These are phyloP conservation scores for Meyerozyma sp. DNA, from an alignment of 1,139 yeast genomes.

Conservation along the genomic window DNA sequence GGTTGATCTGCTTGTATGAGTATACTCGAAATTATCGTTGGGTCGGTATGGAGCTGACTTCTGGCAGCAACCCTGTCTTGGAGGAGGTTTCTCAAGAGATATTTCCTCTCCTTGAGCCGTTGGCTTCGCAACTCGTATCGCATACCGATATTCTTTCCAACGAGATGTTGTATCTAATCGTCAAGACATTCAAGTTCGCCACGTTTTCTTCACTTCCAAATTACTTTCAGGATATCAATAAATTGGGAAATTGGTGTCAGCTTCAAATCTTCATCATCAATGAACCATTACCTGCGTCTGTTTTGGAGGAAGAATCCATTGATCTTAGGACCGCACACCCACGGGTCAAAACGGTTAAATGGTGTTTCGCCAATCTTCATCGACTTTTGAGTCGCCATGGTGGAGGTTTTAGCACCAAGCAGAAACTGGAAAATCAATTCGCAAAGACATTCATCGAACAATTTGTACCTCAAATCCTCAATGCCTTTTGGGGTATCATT, in stretches of 20 bases:
- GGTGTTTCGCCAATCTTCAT: slow-evolving; percentile 69
- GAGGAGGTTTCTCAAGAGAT: slow-evolving; percentile 42
- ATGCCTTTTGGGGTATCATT: slow-evolving; percentile 54
- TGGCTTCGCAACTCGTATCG: slow-evolving; percentile 36
- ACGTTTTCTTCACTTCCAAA: slow-evolving; percentile 54
- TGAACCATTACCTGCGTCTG: slow-evolving; percentile 34
- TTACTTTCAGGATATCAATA: slow-evolving; percentile 47
- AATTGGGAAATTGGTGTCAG: slow-evolving; percentile 61
- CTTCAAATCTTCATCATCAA: slow-evolving; percentile 50
- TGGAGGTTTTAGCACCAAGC: slow-evolving; percentile 39
- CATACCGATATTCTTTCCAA: slow-evolving; percentile 33
- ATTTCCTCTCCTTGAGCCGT: slow-evolving; percentile 53
- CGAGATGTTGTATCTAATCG: slow-evolving; percentile 54
- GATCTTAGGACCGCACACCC: slow-evolving; percentile 37
- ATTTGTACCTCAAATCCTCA: slow-evolving; percentile 58
- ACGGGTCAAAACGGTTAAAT: slow-evolving; percentile 59
- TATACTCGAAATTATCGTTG: slow-evolving; percentile 56
- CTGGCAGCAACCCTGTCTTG: slow-evolving; percentile 33
- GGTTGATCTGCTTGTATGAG: slow-evolving; percentile 52
- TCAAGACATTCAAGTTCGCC: slow-evolving; percentile 61
- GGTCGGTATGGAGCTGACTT: slow-evolving; percentile 32
- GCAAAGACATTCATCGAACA: slow-evolving; percentile 42
- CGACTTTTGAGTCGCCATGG: slow-evolving; percentile 55
- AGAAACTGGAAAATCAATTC: slow-evolving; percentile 32
- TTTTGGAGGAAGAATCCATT: slow-evolving; percentile 30